Base-by-base conservation (phyloP, 2,329 filamentous ascomycete species). In the Venturia carpophila region DNA sequence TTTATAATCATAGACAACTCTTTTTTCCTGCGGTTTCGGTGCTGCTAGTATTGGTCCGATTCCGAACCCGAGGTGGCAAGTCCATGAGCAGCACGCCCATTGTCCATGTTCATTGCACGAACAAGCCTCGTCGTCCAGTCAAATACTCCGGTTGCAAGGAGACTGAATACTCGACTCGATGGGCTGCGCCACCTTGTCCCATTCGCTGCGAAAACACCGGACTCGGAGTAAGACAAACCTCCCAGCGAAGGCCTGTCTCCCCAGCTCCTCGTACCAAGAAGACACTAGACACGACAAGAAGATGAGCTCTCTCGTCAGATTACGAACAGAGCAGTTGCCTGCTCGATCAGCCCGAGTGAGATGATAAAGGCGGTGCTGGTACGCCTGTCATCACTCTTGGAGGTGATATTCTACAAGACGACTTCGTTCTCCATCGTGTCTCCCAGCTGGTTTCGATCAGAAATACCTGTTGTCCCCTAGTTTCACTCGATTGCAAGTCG, bases 251-350 rank as follows among this genome's bases (percentile, higher is more conserved):
- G n/a, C 47, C 7, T 2, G 19, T 27, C 47, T 27, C 21, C 13
- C 45, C 21, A 21, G 21, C 5, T 27, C 21, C 4, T n/a, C 6
- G 13, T 6, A 27, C 47, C 21, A 52, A 27, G 47, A 52, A 52
- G 13, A 24, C 6, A 27, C 47, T 52, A 27, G 47, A 52, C 21
- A 4, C 21, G 24, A 30, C n/a, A 52, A 52, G 47, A 52, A 52
- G 21, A 24, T 56, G 52, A 56, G 30, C 13, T 17, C 30, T 56
- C 52, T 56, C 52, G 27, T 56, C 52, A 56, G 52, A 56, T 56
- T 56, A 56, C 52, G 30, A 56, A 56, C 52, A 19, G 10, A 37
- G 21, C n/a, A 34, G 52, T 15, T 56, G 52, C 52, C 52, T 56
- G 52, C 24, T 30, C 27, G 27, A 56, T 27, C 9, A 7, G 21